phyloP scores from a whole-genome alignment of 495 filamentous ascomycete species.

The Lepidopterella palustris region DNA sequence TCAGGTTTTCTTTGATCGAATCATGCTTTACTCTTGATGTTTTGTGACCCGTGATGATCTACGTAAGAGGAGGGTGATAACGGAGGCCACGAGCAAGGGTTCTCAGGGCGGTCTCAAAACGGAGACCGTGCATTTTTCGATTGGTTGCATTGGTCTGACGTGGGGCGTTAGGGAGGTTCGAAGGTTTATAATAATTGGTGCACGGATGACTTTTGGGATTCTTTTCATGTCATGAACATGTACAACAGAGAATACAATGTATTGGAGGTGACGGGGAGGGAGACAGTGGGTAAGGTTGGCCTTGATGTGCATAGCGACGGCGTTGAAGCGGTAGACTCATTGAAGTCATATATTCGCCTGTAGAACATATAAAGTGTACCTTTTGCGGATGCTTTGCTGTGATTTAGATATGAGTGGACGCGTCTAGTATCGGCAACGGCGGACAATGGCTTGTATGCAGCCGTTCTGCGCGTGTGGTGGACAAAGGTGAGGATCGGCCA shows the following conservation, averaged over 20 bases:
- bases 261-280: background rate
- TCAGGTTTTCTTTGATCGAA: background rate
- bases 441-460: too few species aligned
- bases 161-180: constrained; percentile 3
- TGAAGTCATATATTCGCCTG: background rate
- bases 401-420: background rate
- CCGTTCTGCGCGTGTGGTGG: too few species aligned
- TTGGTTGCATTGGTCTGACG: constrained; percentile 21
- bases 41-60: background rate
- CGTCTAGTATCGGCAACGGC: background rate
- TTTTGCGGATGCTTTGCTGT: background rate
- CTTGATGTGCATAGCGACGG: constrained; percentile 27
- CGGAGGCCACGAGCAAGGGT: background rate
- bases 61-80: background rate
- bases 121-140: constrained; percentile 6
- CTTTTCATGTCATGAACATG: background rate
- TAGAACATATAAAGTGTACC: background rate
- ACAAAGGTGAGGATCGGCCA: too few species aligned
- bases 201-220: background rate
- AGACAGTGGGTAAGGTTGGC: background rate
- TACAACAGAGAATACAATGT: background rate
- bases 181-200: background rate
- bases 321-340: constrained; percentile 7
- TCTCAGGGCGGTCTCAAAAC: constrained; percentile 9
- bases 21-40: constrained; percentile 1